phyloP scores from a whole-genome alignment of 192 early-diverging fungal species.

The Coemansia sp. region DNA sequence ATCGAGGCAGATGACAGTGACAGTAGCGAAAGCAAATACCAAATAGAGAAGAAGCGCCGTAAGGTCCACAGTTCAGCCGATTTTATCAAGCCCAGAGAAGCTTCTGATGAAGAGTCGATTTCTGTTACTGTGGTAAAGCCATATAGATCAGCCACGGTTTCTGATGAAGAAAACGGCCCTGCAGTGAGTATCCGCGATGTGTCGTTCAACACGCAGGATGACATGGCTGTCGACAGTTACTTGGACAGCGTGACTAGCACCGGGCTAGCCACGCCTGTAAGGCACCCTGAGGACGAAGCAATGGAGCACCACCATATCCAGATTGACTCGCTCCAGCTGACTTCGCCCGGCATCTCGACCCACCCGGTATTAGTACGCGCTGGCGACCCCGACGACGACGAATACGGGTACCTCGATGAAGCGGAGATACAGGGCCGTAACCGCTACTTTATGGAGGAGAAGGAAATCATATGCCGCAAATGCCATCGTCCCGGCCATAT shows the following conservation, averaged over 20 bases:
- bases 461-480: constrained; percentile 38
- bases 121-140: constrained; percentile 29
- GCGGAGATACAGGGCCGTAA: constrained; percentile 52
- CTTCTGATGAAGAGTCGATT: constrained; percentile 16
- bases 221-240: constrained; percentile 29
- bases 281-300: not conserved
- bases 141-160: constrained; percentile 27
- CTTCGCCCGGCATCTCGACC: not conserved
- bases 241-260: constrained; percentile 31
- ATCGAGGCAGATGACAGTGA: constrained; percentile 6
- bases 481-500: constrained; percentile 45
- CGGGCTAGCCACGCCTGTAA: constrained; percentile 20
- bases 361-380: constrained; percentile 13
- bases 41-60: constrained; percentile 20
- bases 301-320: constrained; percentile 42
- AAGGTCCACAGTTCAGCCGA: not conserved
- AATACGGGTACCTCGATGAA: constrained; percentile 53
- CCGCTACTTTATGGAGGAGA: constrained; percentile 56
- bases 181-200: not conserved
- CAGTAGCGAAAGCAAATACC: constrained; percentile 42
- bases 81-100: constrained; percentile 2
- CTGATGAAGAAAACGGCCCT: constrained; percentile 15
- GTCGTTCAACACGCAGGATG: constrained; percentile 35
- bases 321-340: constrained; percentile 26
- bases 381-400: constrained; percentile 19